These are phyloP conservation scores for Mycotypha africana DNA, from an alignment of 371 early-diverging fungal species.

Conservation along the genomic window DNA sequence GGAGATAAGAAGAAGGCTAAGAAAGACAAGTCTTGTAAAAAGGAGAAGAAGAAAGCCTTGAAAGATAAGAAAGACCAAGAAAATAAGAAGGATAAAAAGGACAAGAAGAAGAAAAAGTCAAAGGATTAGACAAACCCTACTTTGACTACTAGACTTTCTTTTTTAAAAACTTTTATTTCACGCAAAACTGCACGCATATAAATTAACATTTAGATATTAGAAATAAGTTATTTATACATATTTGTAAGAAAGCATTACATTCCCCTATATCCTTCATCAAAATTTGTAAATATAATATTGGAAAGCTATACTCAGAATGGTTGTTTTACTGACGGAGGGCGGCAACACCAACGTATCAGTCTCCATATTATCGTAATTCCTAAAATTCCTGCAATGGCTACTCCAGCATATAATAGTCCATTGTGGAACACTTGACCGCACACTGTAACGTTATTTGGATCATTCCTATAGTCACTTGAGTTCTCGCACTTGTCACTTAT, in stretches of 20 bases:
- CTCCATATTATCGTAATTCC: constrained; percentile 18
- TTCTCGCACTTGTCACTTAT: no score
- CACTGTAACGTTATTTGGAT: constrained; percentile 3
- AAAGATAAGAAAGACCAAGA: constrained; percentile 3
- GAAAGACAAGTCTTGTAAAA: no score
- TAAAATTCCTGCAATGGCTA: constrained; percentile 19
- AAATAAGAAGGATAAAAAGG: constrained; percentile 13
- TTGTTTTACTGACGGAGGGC: no score
- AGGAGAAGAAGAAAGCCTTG: neutral
- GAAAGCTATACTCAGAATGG: no score
- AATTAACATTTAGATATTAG: neutral
- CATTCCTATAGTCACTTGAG: no score
- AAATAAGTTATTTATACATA: no score
- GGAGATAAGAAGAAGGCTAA: no score
- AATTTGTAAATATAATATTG: no score
- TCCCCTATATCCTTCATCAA: no score
- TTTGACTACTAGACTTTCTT: no score
- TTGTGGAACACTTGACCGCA: constrained; percentile 18
- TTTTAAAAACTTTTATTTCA: no score
- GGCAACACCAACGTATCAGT: constrained; percentile 17
- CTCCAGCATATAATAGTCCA: constrained; percentile 29
- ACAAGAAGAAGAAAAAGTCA: constrained; percentile 25
- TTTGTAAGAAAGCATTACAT: no score
- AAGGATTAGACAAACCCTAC: constrained; percentile 20
- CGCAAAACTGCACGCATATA: constrained; percentile 5